Evolutionary conservation across 495 filamentous ascomycete genomes (phyloP).

Genomic region (Talaromyces stipitatus): DNA sequence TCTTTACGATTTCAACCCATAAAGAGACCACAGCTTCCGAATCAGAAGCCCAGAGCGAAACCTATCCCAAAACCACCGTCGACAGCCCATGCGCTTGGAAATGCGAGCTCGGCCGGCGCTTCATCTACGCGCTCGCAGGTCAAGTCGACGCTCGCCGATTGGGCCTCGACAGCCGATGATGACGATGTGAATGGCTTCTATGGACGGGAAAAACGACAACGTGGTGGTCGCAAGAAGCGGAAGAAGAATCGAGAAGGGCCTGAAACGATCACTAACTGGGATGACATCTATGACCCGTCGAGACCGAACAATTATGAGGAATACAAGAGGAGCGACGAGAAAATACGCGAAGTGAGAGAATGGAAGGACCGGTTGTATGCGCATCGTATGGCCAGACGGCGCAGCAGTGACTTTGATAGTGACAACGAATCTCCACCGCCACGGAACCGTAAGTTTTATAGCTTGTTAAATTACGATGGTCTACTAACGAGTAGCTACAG

Average conservation of each 20-base stretch:
- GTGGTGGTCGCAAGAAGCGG: constrained; percentile 80
- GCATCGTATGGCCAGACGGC: constrained; percentile 51
- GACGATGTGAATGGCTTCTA: constrained; percentile 63
- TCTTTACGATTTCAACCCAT: constrained; percentile 85
- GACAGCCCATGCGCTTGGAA: constrained; percentile 11
- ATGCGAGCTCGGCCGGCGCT: constrained; percentile 15
- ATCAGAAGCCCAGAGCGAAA: constrained; percentile 65
- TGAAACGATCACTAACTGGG: constrained; percentile 68
- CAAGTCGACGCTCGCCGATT: constrained; percentile 76
- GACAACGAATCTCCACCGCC: constrained; percentile 48
- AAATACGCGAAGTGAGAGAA: constrained; percentile 67
- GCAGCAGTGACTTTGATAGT: constrained; percentile 49
- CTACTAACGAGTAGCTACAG: constrained; percentile 24
- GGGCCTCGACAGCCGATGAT: constrained; percentile 69
- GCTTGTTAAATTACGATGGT: background rate
- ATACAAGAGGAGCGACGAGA: constrained; percentile 81
- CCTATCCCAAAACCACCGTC: constrained; percentile 33
- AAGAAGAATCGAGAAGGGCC: constrained; percentile 67
- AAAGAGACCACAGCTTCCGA: constrained; percentile 60
- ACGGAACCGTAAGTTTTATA: constrained; percentile 41
- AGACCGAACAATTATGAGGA: constrained; percentile 81
- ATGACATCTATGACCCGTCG: constrained; percentile 84
- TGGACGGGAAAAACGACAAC: constrained; percentile 54
- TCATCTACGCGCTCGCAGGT: constrained; percentile 19
- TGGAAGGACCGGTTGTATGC: constrained; percentile 85